Evolutionary conservation across 129 eudicot genomes (phyloP), one percentile per base, ranked within the genome.

Genomic region (Glebionis coronaria): DNA sequence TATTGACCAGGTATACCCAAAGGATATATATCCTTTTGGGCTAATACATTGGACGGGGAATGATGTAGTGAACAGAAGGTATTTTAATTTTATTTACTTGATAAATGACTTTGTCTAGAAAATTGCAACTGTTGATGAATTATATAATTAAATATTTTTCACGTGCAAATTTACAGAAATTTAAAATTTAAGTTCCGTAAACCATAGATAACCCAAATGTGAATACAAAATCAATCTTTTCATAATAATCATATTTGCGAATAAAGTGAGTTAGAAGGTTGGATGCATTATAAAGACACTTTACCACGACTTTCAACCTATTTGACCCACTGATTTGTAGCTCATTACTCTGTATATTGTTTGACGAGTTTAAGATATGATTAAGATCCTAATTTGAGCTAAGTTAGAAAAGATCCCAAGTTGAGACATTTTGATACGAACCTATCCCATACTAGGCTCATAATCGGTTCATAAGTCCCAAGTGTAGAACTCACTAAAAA

Each of bases 21-120:
- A 85, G 76, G 90, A 86, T 59, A 93, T 89, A 76, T 74, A 93
- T 78, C 83, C 95, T 21, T 93, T 89, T 80, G 99, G 99, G 64
- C 79, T 93, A 61, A 84, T 93, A 71, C 81, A 78, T 12, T 93
- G 99, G 99, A 93, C 97, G 7, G 99, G 99, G 54, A 93, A 93
- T 76, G 99, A 93, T 76, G 95, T 85, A 29, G 73, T 93, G 21
- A 93, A 93, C 70, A 71, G 99, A 78, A 93, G 99, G 99, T 89
- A 52, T 29, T 70, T 49, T 29, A 9, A 58, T 16, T 66, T 69
- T 15, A 3, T 35, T 65, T 47, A 35, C 58, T 31, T 18, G 20
- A 13, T 54, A 42, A 44, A 25, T 73, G 71, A 54, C 45, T 63
- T 45, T 61, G 16, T 23, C 28, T 51, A 21, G 20, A 63, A 31